Conservation (phyloP, 2,329 filamentous ascomycete species). For the Cercospora sp. region DNA sequence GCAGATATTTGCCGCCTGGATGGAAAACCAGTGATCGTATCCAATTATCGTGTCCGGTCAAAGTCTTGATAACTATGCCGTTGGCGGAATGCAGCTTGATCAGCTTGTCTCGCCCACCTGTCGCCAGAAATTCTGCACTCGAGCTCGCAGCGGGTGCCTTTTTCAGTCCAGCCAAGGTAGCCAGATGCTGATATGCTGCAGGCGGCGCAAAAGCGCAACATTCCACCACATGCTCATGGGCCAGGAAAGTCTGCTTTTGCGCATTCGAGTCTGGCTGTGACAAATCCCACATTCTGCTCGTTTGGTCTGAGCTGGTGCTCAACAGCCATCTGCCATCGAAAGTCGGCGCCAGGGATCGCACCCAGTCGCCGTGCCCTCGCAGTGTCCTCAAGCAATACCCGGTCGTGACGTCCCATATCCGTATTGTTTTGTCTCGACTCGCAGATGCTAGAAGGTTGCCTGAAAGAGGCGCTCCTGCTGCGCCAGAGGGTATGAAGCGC, state of each 20-base stretch:
- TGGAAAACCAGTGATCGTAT: constrained; percentile 84
- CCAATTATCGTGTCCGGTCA: constrained; percentile 93
- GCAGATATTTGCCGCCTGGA: constrained; percentile 84
- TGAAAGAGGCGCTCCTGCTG: constrained; percentile 72
- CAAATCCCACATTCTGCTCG: constrained; percentile 81
- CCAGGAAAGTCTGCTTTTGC: constrained; percentile 71
- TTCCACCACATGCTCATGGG: constrained; percentile 83
- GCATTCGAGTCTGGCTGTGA: constrained; percentile 63
- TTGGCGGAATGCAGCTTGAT: constrained; percentile 87
- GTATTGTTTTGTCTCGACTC: constrained; percentile 78
- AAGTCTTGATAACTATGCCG: constrained; percentile 79
- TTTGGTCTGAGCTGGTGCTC: constrained; percentile 80
- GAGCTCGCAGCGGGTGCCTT: constrained; percentile 73
- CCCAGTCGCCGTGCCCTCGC: constrained; percentile 82
- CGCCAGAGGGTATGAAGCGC: constrained; percentile 82
- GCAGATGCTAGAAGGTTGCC: constrained; percentile 85
- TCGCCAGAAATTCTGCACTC: constrained; percentile 84
- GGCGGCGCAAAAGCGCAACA: constrained; percentile 86
- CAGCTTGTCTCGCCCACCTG: constrained; percentile 84
- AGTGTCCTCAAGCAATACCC: constrained; percentile 93
- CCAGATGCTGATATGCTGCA: constrained; percentile 73
- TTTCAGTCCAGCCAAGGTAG: constrained; percentile 76
- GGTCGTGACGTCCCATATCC: constrained; percentile 90
- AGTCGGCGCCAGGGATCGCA: constrained; percentile 82
- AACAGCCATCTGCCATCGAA: constrained; percentile 80